Evolutionary conservation across 2,329 filamentous ascomycete species (phyloP), one percentile per base, ranked within the genome.

Genomic region (Fulvia fulva): DNA sequence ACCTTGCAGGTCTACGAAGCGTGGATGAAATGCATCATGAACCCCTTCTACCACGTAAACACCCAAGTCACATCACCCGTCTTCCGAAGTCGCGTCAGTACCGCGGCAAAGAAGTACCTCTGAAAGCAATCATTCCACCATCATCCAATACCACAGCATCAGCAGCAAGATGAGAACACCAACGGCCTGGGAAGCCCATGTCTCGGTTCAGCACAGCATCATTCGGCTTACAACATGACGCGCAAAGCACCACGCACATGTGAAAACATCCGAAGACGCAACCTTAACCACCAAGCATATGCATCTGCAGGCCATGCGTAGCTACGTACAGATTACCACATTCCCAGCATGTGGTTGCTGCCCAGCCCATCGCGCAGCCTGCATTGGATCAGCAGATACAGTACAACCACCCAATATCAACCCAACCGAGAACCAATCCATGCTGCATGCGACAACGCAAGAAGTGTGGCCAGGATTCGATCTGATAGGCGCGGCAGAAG

Each of bases 11-110:
- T 97, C 12, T 97, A 97, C 77, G 94, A 99, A 77, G 91, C 87
- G 66, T 99, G 93, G 87, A 85, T 96, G 64, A 99, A 99, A 81
- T 90, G 92, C 12, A 86, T 92, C 58, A 97, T 99, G 94, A 97
- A 86, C 71, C 94, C 94, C 0, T 99, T 99, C 74, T 97, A 97
- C 78, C 82, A 83, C 55, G 85, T 88, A 56, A 93, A 96, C 64
- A 89, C 89, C 81, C 87, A 90, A 67, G 87, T 99, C 53, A 86
- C 82, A 71, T 97, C 92, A 75, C 89, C 91, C 0, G 83, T 97
- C 1, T 99, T 99, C 73, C 83, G 90, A 65, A 80, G 84, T 56
- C 84, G 89, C 69, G 91, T 99, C 21, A 86, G 85, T 1, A 90
- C 90, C 1, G 93, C 93, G 0, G 94, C 91, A 65, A 91, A 90